Conservation (phyloP, 2,329 filamentous ascomycete genomes). For the Cercospora sojina region DNA sequence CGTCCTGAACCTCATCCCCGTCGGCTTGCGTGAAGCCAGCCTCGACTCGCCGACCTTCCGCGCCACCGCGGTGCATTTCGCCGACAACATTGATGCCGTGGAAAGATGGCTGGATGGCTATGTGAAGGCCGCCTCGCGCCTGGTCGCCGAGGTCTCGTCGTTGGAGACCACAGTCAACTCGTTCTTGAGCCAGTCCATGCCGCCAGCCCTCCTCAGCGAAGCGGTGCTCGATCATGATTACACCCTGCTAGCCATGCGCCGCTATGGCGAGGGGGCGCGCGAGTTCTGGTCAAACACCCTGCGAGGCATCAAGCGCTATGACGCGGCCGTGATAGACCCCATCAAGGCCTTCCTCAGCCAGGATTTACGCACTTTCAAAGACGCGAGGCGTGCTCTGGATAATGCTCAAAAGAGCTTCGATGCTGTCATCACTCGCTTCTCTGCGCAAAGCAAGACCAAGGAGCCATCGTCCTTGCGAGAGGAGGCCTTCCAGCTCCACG, state of each 20-base stretch:
- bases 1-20: constrained; percentile 26
- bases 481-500: constrained; percentile 93
- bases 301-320: constrained; percentile 72
- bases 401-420: constrained; percentile 82
- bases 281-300: constrained; percentile 84
- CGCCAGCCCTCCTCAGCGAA: constrained; percentile 72
- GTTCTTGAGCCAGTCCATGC: constrained; percentile 74
- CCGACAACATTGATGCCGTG: constrained; percentile 85
- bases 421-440: constrained; percentile 74
- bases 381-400: constrained; percentile 73
- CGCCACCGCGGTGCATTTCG: constrained; percentile 79
- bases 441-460: constrained; percentile 85
- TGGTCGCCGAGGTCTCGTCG: constrained; percentile 64
- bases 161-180: constrained; percentile 77
- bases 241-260: constrained; percentile 79
- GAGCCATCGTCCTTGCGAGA: constrained; percentile 88
- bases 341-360: constrained; percentile 73
- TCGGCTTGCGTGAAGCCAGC: constrained; percentile 82
- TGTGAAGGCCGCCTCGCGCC: constrained; percentile 60
- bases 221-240: constrained; percentile 93
- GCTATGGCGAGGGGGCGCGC: constrained; percentile 78
- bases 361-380: constrained; percentile 84
- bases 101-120: constrained; percentile 88
- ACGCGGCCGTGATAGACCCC: constrained; percentile 75
- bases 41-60: constrained; percentile 96